Evolutionary conservation across 2,329 filamentous ascomycete genomes (phyloP).

Genomic region (Aspergillus pseudotamarii): DNA sequence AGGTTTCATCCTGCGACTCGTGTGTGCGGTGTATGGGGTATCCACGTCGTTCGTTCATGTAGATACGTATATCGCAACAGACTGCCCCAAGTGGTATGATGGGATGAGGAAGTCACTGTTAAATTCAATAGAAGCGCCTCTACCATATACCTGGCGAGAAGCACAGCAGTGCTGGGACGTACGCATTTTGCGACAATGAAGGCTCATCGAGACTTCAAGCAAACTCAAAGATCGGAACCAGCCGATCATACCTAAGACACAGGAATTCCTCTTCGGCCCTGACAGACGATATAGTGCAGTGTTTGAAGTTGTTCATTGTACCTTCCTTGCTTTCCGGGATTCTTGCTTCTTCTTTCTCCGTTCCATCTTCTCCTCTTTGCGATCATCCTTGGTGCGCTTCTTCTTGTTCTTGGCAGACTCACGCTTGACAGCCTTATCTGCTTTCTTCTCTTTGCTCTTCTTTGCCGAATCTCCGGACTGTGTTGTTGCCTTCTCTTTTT

Average conservation of each 20-base stretch:
- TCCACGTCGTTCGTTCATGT: background rate
- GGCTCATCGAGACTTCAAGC: background rate
- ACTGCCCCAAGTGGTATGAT: background rate
- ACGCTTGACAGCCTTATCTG: slow-evolving; percentile 31
- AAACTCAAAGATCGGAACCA: slow-evolving; percentile 7
- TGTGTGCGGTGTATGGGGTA: background rate
- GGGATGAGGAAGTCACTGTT: background rate
- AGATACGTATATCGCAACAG: background rate
- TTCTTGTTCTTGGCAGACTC: slow-evolving; percentile 27
- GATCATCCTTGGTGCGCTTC: slow-evolving; percentile 31
- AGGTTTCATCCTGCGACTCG: background rate
- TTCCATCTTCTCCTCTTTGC: slow-evolving; percentile 30
- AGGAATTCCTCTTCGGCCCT: background rate
- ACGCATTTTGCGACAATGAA: background rate
- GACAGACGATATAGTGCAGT: background rate
- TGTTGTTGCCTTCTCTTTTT: background rate
- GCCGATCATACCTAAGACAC: slow-evolving; percentile 1
- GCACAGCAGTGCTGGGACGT: background rate
- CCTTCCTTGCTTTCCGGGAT: slow-evolving; percentile 34
- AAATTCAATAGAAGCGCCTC: background rate
- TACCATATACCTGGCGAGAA: background rate
- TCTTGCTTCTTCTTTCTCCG: slow-evolving; percentile 46
- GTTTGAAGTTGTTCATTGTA: slow-evolving; percentile 3
- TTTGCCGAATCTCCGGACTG: background rate
- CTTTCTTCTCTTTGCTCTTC: slow-evolving; percentile 17